Percentiles rank a stretch among this genome's conserved stretches.
Conservation (phyloP, 306 rosid species). For the Gastrolobium bilobum region DNA sequence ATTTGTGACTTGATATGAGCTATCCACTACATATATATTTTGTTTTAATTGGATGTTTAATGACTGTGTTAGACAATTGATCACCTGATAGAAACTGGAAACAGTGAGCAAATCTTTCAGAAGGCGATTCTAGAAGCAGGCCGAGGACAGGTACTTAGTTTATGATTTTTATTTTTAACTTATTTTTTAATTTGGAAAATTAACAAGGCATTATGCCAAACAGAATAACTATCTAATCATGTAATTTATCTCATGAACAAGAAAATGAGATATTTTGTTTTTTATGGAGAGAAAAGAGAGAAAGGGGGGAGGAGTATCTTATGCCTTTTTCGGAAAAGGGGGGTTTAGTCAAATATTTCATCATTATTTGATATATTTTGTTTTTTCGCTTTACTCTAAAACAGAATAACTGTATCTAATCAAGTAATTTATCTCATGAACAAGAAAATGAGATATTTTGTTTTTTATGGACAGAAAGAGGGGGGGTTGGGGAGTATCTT, state of each 20-base stretch:
- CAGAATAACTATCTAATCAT: slow-evolving; percentile 2
- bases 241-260: slow-evolving; percentile 15
- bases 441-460: not conserved
- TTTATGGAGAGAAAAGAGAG: no score
- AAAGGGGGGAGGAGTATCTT: not conserved
- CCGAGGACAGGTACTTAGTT: slow-evolving; percentile 83
- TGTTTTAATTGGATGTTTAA: slow-evolving; percentile 52
- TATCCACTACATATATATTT: slow-evolving; percentile 16
- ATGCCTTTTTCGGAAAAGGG: slow-evolving; percentile 4
- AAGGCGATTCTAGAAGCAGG: slow-evolving; percentile 88
- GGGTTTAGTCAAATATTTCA: not conserved
- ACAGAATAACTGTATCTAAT: slow-evolving; percentile 1
- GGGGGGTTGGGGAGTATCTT: not conserved
- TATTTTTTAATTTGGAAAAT: slow-evolving; percentile 13
- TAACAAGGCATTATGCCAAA: not conserved
- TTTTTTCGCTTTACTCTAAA: slow-evolving; percentile 4
- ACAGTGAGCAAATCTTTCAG: slow-evolving; percentile 95
- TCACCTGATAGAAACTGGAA: slow-evolving; percentile 94
- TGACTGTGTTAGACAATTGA: slow-evolving; percentile 76
- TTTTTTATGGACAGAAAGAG: not conserved
- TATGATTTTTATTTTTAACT: slow-evolving; percentile 11
- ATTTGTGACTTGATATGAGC: slow-evolving; percentile 41
- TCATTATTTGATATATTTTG: not conserved
- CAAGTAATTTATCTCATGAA: slow-evolving; percentile 12
- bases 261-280: not conserved